Conservation (phyloP, 768 basidiomycete species). For the Cystofilobasidium capitatum region DNA sequence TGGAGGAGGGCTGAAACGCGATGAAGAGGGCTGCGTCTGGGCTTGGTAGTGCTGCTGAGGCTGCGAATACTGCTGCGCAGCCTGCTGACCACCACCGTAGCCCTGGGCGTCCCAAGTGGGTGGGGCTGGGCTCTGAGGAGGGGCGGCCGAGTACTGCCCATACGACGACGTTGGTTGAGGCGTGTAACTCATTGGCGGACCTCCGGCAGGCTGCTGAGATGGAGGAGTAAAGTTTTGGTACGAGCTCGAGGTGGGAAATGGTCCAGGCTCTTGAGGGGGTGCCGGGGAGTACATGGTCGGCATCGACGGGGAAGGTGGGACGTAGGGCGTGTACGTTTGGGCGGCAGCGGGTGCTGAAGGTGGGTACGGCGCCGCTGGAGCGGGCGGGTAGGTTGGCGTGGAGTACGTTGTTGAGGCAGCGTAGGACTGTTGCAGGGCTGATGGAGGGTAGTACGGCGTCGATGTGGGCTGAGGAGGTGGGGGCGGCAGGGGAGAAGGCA, state of each 20-base stretch:
- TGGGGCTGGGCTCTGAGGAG: too few relatives aligned
- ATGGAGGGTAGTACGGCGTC: background rate
- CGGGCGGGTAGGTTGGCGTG: constrained; percentile 12
- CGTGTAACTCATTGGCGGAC: too few relatives aligned
- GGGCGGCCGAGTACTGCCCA: too few relatives aligned
- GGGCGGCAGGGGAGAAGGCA: background rate
- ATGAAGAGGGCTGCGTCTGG: background rate
- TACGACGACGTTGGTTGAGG: too few relatives aligned
- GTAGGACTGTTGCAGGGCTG: background rate
- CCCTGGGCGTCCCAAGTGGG: too few relatives aligned
- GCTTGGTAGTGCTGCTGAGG: background rate
- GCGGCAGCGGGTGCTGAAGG: background rate
- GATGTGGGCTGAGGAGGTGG: background rate
- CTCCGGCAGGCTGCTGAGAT: constrained; percentile 1
- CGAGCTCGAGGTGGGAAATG: too few relatives aligned
- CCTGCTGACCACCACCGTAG: too few relatives aligned
- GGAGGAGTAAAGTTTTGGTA: background rate
- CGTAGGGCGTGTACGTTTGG: background rate
- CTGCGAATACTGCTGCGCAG: too few relatives aligned
- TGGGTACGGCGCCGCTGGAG: background rate
- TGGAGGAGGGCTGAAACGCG: background rate
- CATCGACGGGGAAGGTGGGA: background rate
- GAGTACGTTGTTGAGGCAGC: background rate
- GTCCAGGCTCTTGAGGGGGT: too few relatives aligned
- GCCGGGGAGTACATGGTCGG: background rate